These are phyloP conservation scores for Candida tetrigidarum DNA, from an alignment of 1,139 yeast genomes.

Conservation along the genomic window DNA sequence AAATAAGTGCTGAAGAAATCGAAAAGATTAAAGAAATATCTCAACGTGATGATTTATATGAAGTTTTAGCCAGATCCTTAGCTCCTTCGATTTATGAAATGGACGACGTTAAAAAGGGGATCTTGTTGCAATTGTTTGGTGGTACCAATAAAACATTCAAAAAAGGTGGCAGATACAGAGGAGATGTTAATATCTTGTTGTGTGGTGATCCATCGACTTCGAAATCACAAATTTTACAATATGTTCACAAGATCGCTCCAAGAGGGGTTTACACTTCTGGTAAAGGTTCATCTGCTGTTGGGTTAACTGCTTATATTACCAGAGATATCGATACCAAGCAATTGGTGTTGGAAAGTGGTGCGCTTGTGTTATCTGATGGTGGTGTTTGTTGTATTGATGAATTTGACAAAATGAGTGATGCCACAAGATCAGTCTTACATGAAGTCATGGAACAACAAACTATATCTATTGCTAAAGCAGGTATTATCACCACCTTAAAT, in stretches of 20 bases:
- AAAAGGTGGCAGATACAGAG: slow-evolving; percentile 95
- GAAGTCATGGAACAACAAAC: slow-evolving; percentile 99
- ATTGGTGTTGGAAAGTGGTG: slow-evolving; percentile 94
- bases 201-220: slow-evolving; percentile 99
- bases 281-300: slow-evolving; percentile 98
- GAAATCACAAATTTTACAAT: slow-evolving; percentile 90
- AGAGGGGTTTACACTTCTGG: slow-evolving; percentile 98
- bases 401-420: slow-evolving; percentile 95
- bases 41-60: slow-evolving; percentile 78
- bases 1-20: slow-evolving; percentile 70
- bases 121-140: slow-evolving; percentile 88
- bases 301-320: slow-evolving; percentile 95
- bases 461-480: slow-evolving; percentile 97
- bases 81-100: slow-evolving; percentile 97
- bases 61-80: slow-evolving; percentile 83
- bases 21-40: slow-evolving; percentile 64
- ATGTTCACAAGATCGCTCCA: slow-evolving; percentile 97
- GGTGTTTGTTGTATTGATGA: slow-evolving; percentile 99
- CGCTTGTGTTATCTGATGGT: slow-evolving; percentile 94
- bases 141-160: slow-evolving; percentile 89
- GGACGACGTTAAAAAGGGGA: slow-evolving; percentile 97
- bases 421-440: slow-evolving; percentile 93
- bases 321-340: slow-evolving; percentile 94
- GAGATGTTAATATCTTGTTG: slow-evolving; percentile 86
- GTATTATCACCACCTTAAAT: slow-evolving; percentile 93